Base-by-base conservation (phyloP, 2,329 filamentous ascomycete species). In the Pseudogymnoascus pannorum region DNA sequence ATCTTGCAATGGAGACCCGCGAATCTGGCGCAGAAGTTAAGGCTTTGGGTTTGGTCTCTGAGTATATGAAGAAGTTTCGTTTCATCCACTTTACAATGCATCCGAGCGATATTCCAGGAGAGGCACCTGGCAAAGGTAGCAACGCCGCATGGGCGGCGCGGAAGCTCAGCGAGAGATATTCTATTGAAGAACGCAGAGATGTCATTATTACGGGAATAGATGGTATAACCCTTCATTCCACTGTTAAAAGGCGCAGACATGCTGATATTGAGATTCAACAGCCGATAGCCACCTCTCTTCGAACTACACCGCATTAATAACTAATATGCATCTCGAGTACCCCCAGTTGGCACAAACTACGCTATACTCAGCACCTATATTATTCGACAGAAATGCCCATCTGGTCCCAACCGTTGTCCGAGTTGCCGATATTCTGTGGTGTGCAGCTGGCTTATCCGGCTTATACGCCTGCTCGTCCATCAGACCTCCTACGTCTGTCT, bases 301-400 rank as follows among this genome's bases (percentile, higher is more conserved):
- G 63, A 84, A 84, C 68, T 90, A 88, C 74, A 90, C 90, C 67
- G 75, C 81, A 24, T 77, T 84, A 62, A 80, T 89, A 60, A 84
- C 83, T 20, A 80, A 78, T 59, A 82, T 88, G 77, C 87, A 90
- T 69, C 71, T 81, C 58, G 74, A 79, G 8, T 75, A 85, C 65
- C 81, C 83, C 4, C 81, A 86, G 54, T 85, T 83, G 12, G 81
- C 84, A 12, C 72, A 75, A 31, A 87, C 82, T 24, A 87, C 87
- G 0, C 71, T 90, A 29, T 90, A 91, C 70, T 79, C 85, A 9
- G 85, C 85, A 8, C 87, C 87, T 16, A 87, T 90, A 63, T 84
- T 90, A 64, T 90, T 90, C 66, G 87, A 90, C 68, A 84, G 87
- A 66, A 91, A 90, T 68, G 84, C 87, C 6, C 84, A 89, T 71